Conservation (phyloP, 2,329 filamentous ascomycete genomes). For the Trichoderma koningiopsis region DNA sequence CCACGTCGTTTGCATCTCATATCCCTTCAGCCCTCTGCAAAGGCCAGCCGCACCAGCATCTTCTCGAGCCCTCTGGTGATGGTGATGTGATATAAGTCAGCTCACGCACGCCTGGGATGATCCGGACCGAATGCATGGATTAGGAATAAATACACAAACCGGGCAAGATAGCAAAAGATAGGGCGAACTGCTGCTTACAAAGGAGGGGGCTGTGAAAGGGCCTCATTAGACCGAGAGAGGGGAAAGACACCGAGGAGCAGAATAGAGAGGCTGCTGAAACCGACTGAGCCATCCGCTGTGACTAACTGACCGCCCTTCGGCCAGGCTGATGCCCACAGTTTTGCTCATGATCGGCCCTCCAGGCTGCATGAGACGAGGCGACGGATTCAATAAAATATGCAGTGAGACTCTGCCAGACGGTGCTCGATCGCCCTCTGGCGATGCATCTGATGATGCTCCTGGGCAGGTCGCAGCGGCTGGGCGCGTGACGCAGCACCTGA, state of each 20-base stretch:
- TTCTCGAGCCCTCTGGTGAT: constrained; percentile 9
- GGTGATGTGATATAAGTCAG: constrained; percentile 20
- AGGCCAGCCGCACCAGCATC: neutral
- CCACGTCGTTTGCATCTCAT: neutral
- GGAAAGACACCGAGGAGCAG: neutral
- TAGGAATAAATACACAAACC: neutral
- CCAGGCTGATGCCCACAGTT: neutral
- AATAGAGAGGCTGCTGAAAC: neutral
- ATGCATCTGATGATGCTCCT: constrained; percentile 12
- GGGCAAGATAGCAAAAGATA: neutral
- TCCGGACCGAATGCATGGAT: constrained; percentile 5
- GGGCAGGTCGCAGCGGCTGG: neutral
- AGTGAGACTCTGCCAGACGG: constrained; percentile 8
- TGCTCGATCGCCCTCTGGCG: neutral
- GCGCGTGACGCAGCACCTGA: constrained; percentile 15
- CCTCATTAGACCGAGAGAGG: constrained; percentile 1
- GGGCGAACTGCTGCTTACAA: neutral
- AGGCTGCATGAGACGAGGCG: neutral
- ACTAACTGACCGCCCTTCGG: neutral
- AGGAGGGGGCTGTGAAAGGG: neutral
- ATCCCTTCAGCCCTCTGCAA: neutral
- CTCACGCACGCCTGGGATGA: constrained; percentile 5
- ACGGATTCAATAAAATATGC: constrained; percentile 1
- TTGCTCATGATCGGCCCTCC: neutral
- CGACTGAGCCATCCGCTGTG: neutral